Base-by-base conservation (phyloP, 176 grass and related monocot species). In the Zoysia pacifica region DNA sequence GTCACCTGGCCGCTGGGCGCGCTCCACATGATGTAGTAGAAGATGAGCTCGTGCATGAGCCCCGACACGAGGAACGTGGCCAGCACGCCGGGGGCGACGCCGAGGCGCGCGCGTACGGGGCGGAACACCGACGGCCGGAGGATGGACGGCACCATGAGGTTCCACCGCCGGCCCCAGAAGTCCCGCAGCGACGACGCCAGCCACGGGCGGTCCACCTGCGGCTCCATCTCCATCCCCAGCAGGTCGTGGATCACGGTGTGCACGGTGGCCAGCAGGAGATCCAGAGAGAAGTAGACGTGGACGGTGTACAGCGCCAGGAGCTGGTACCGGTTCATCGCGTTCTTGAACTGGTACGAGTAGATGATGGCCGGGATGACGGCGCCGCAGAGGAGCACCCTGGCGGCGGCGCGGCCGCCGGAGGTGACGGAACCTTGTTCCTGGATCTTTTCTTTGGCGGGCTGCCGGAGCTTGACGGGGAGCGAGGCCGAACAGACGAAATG, bases 1-100 rank as follows among this genome's bases (percentile, higher is more conserved):
- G 73, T 87, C 10, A 81, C 81, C 68, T 91, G 77, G 41, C 92
- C 92, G 1, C 46, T 86, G 5, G 92, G 89, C 0, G 18, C 15
- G 37, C 16, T 37, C 7, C 61, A 7, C 46, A 85, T 80, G 42
- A 89, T 62, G 83, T 91, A 85, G 83, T 86, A 94, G 78, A 94
- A 89, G 1, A 87, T 79, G 16, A 84, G 65, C 84, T 94, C 92
- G 87, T 94, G 92, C 92, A 94, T 94, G 16, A 94, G 67, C 69
- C 92, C 92, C 3, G 89, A 94, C 28, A 94, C 89, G 13, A 87
- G 76, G 84, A 94, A 94, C 28, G 83, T 2, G 13, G 86, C 62
- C 11, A 91, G 12, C 48, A 89, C 56, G 56, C 66, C 92, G 1
- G 80, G 62, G 13, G 71, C 80, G 38, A 2, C 43, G 69, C 86